phyloP scores from a whole-genome alignment of 345 rosid species.

The Citrus cavaleriei region DNA sequence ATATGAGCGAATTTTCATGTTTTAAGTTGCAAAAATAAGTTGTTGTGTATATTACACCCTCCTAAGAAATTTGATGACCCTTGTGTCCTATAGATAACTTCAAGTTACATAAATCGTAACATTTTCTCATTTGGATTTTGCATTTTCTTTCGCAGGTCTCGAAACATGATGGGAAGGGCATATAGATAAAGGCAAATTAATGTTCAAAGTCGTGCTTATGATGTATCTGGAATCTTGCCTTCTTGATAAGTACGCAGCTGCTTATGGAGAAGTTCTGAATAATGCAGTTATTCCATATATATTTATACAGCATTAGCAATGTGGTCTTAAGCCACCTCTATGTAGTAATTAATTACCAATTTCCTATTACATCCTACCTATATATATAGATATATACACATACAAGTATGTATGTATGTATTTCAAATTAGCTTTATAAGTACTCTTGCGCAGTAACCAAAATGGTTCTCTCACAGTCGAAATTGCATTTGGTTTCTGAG shows the following conservation, averaged over 20 bases:
- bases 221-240: not conserved
- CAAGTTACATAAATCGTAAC: not conserved
- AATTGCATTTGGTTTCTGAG: not conserved
- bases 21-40: not conserved
- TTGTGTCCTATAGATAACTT: not conserved
- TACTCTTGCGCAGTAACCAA: not conserved
- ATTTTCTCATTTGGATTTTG: not conserved
- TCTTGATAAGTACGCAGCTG: not conserved
- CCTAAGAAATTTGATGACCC: not conserved
- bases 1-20: not conserved
- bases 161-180: not conserved
- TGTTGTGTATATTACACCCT: too few species aligned
- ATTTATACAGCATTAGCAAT: not conserved
- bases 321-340: not conserved
- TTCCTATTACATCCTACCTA: not conserved
- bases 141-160: conserved; percentile 1
- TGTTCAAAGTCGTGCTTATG: not conserved
- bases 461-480: not conserved
- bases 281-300: not conserved
- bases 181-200: not conserved
- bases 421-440: not conserved
- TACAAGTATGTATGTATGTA: not conserved
- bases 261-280: not conserved
- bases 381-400: too few species aligned
- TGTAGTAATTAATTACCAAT: not conserved